phyloP scores from a whole-genome alignment of 2,329 filamentous ascomycete genomes.

The Stagonosporopsis vannaccii region DNA sequence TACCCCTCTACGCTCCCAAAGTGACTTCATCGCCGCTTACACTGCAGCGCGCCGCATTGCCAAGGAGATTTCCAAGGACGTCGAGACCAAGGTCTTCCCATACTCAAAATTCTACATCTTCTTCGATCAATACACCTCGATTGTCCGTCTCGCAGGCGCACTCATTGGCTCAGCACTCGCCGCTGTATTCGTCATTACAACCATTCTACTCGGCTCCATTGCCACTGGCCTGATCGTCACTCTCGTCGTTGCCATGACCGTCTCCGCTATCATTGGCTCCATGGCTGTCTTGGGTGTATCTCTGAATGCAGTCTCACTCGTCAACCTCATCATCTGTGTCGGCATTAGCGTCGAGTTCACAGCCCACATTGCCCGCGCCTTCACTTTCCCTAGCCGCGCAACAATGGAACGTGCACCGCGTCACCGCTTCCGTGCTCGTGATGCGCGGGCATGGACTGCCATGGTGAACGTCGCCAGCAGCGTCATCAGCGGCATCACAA shows the following conservation, averaged over 20 bases:
- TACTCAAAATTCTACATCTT: conserved; percentile 99
- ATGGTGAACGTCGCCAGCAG: conserved; percentile 93
- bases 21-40: conserved; percentile 93
- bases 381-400: conserved; percentile 86
- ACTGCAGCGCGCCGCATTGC: conserved; percentile 88
- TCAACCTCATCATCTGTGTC: conserved; percentile 96
- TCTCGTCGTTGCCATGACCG: conserved; percentile 87
- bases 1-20: conserved; percentile 83
- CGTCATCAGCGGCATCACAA: conserved; percentile 94
- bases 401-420: conserved; percentile 80
- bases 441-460: conserved; percentile 89
- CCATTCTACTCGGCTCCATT: conserved; percentile 81
- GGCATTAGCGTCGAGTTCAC: conserved; percentile 98
- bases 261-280: conserved; percentile 91
- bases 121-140: conserved; percentile 94
- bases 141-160: conserved; percentile 78
- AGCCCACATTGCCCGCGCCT: conserved; percentile 93
- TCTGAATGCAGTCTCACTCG: conserved; percentile 91
- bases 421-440: conserved; percentile 78
- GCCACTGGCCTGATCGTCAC: conserved; percentile 84
- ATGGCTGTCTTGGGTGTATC: conserved; percentile 91
- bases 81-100: conserved; percentile 85
- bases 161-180: conserved; percentile 83
- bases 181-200: conserved; percentile 83
- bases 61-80: conserved; percentile 72